These are phyloP conservation scores for Linum usitatissimum DNA, from an alignment of 345 rosid genomes.

Conservation along the genomic window DNA sequence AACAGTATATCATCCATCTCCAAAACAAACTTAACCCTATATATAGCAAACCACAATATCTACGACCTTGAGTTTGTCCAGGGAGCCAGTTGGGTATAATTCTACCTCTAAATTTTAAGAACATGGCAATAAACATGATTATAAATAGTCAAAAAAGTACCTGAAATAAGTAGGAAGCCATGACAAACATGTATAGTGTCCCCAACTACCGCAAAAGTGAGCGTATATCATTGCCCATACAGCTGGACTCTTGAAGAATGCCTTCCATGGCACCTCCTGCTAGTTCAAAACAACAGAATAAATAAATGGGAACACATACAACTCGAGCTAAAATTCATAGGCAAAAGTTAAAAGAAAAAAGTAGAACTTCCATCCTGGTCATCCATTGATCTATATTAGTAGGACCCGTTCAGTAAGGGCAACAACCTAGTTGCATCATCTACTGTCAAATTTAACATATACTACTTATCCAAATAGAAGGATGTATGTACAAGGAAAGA, in stretches of 20 bases:
- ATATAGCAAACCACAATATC: background rate
- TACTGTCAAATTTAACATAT: background rate
- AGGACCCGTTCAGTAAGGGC: background rate
- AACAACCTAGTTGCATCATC: background rate
- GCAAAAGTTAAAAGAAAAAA: background rate
- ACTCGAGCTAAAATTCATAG: background rate
- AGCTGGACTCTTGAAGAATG: slow-evolving; percentile 57
- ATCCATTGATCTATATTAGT: background rate
- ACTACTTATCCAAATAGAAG: background rate
- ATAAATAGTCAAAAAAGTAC: slow-evolving; percentile 24
- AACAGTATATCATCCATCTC: background rate
- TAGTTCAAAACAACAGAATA: slow-evolving; percentile 18
- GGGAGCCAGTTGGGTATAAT: too few relatives aligned
- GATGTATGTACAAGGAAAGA: too few relatives aligned
- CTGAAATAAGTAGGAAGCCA: slow-evolving; percentile 96
- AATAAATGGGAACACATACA: slow-evolving; percentile 5
- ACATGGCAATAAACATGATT: background rate
- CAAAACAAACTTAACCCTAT: slow-evolving; percentile 5
- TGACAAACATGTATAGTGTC: slow-evolving; percentile 80
- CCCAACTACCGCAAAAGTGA: slow-evolving; percentile 98
- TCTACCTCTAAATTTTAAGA: background rate
- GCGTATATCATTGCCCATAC: slow-evolving; percentile 95
- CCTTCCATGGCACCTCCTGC: slow-evolving; percentile 86
- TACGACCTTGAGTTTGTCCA: too few relatives aligned
- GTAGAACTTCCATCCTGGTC: background rate